A percentile compares a stretch with the other conserved stretches of the same genome.
Conservation (phyloP, 768 basidiomycete genomes). For the Mycena pura region DNA sequence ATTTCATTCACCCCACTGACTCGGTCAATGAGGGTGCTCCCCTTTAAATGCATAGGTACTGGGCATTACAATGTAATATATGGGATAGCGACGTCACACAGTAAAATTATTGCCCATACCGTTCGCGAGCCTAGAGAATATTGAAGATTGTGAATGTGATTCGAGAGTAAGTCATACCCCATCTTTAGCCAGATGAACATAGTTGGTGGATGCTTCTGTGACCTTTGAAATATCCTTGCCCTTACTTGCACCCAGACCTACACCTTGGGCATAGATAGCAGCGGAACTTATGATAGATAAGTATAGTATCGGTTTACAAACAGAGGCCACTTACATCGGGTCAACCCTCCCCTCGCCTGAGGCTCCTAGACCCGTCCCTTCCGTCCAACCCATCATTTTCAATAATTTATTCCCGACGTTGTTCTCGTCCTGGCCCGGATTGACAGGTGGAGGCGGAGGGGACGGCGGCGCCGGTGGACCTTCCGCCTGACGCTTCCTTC, state of each 20-base stretch:
- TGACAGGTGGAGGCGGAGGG: constrained; percentile 66
- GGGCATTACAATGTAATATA: constrained; percentile 13
- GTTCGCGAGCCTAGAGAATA: constrained; percentile 35
- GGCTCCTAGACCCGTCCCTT: constrained; percentile 85
- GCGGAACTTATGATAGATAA: constrained; percentile 61
- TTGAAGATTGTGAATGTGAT: neutral
- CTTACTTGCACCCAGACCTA: constrained; percentile 92
- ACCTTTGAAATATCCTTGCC: constrained; percentile 82
- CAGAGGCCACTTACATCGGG: constrained; percentile 68
- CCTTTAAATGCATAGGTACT: no score
- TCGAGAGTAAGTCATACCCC: constrained; percentile 50
- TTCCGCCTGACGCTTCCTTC: constrained; percentile 51
- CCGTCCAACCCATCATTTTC: constrained; percentile 98
- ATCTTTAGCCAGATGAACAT: constrained; percentile 77
- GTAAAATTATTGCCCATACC: constrained; percentile 24
- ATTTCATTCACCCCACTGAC: no score
- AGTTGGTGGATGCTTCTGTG: constrained; percentile 70
- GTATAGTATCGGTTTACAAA: neutral
- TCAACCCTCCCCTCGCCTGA: constrained; percentile 86
- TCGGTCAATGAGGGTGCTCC: no score
- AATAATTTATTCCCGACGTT: constrained; percentile 94
- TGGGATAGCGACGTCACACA: neutral
- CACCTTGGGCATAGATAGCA: constrained; percentile 86
- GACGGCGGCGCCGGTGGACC: constrained; percentile 70
- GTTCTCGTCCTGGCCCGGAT: constrained; percentile 79